Percentiles rank a stretch among this genome's conserved stretches.
Evolutionary conservation across 352 stramenopile genomes (phyloP).

Genomic region (Globisporangium iwayamae): DNA sequence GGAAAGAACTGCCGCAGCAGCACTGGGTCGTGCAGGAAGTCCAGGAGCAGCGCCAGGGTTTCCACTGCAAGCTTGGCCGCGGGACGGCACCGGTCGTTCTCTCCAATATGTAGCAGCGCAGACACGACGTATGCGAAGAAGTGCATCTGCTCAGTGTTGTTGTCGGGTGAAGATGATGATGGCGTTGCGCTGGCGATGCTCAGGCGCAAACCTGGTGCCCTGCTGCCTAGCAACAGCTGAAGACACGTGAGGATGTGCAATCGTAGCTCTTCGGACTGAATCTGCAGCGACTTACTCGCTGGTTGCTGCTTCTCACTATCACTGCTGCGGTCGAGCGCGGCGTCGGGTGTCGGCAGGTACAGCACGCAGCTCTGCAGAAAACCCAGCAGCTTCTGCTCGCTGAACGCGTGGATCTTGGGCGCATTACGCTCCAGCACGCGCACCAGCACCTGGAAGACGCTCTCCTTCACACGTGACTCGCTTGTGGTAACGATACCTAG

Average conservation of each 20-base stretch:
- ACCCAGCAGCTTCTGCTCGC: constrained; percentile 25
- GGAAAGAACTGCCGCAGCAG: constrained; percentile 68
- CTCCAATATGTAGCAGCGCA: constrained; percentile 52
- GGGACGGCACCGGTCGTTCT: constrained; percentile 45
- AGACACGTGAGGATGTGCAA: constrained; percentile 46
- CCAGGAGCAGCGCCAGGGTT: constrained; percentile 32
- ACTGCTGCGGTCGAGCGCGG: constrained; percentile 8
- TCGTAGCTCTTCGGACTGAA: constrained; percentile 60
- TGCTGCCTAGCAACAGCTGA: constrained; percentile 28
- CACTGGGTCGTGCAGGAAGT: constrained; percentile 33
- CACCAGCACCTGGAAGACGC: constrained; percentile 26
- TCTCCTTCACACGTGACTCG: constrained; percentile 26
- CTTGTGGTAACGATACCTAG: constrained; percentile 24
- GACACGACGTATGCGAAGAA: constrained; percentile 73
- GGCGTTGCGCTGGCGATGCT: not conserved
- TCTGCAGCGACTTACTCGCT: constrained; percentile 10
- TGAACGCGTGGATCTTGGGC: constrained; percentile 21
- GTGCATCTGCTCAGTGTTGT: constrained; percentile 36
- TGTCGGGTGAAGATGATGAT: not conserved
- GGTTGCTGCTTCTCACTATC: not conserved
- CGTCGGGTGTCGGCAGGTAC: constrained; percentile 44
- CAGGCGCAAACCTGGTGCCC: constrained; percentile 6
- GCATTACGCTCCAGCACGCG: constrained; percentile 33
- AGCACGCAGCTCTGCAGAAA: constrained; percentile 55
- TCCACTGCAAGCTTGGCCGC: constrained; percentile 37